Conservation (phyloP, 352 stramenopile species). For the Globisporangium echinulatum region DNA sequence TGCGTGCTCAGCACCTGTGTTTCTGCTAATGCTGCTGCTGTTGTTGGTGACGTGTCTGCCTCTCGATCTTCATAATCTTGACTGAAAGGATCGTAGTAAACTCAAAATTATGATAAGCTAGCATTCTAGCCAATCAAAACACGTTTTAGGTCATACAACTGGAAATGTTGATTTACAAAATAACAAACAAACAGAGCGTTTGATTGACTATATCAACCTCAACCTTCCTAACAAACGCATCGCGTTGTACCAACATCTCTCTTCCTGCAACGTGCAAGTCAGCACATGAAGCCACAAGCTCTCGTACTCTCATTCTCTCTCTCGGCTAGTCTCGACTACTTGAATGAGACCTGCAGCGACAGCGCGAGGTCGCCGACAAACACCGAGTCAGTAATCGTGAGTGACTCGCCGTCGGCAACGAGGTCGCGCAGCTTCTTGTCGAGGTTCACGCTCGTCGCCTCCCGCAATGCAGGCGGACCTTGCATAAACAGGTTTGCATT, state of each 20-base stretch:
- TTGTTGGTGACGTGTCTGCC: neutral
- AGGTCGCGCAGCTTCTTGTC: constrained; percentile 87
- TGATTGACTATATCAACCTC: too few species aligned
- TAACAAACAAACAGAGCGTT: too few species aligned
- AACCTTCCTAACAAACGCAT: too few species aligned
- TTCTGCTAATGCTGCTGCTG: neutral
- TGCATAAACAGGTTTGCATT: constrained; percentile 77
- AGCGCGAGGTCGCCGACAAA: constrained; percentile 82
- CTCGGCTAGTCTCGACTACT: neutral
- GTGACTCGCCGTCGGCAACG: constrained; percentile 78
- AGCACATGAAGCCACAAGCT: neutral
- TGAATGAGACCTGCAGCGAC: constrained; percentile 57
- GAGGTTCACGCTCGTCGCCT: constrained; percentile 90
- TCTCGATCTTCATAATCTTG: too few species aligned
- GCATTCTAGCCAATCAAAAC: too few species aligned
- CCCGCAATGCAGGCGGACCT: constrained; percentile 70
- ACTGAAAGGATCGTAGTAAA: too few species aligned
- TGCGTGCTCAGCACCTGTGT: neutral
- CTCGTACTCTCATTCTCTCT: neutral
- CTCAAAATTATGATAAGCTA: too few species aligned
- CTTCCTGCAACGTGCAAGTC: too few species aligned
- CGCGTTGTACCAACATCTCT: too few species aligned
- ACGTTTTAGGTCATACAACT: too few species aligned
- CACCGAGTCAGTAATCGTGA: constrained; percentile 94
- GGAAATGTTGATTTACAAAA: too few species aligned